These are phyloP conservation scores for Osmozyma mogii DNA, from an alignment of 805 yeast genomes.

Conservation along the genomic window DNA sequence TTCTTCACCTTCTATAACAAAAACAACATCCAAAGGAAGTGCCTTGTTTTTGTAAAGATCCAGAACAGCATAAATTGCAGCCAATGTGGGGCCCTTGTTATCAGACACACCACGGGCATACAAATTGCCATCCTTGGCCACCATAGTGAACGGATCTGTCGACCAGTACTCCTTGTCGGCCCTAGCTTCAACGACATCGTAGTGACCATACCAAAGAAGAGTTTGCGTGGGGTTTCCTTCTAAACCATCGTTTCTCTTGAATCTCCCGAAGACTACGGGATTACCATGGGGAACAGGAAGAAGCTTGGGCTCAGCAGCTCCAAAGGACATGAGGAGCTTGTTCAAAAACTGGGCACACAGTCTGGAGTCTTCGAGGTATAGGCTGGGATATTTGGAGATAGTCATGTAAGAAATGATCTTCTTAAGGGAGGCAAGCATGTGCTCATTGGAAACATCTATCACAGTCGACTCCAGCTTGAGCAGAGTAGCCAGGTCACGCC, in stretches of 20 bases:
- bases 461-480: not conserved
- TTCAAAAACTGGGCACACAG: conserved; percentile 75
- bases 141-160: conserved; percentile 69
- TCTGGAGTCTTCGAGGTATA: conserved; percentile 69
- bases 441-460: conserved; percentile 41
- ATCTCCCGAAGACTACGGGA: conserved; percentile 77
- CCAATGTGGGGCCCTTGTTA: conserved; percentile 88
- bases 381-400: conserved; percentile 65
- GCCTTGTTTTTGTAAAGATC: conserved; percentile 46
- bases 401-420: conserved; percentile 65
- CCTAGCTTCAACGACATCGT: conserved; percentile 84
- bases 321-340: conserved; percentile 54
- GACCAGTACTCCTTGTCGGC: conserved; percentile 52
- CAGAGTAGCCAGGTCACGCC: too few relatives aligned
- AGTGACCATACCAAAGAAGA: conserved; percentile 89
- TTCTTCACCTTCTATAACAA: conserved; percentile 91
- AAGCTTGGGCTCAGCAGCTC: conserved; percentile 59
- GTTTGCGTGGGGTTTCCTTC: conserved; percentile 2
- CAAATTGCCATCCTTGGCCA: conserved; percentile 75
- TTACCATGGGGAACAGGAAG: conserved; percentile 72
- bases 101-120: conserved; percentile 93
- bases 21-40: conserved; percentile 66
- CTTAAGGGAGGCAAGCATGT: conserved; percentile 53
- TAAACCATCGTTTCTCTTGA: conserved; percentile 36
- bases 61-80: conserved; percentile 82